Base-by-base conservation (phyloP, 257 asterid species). In the Nicotiana paniculata region DNA sequence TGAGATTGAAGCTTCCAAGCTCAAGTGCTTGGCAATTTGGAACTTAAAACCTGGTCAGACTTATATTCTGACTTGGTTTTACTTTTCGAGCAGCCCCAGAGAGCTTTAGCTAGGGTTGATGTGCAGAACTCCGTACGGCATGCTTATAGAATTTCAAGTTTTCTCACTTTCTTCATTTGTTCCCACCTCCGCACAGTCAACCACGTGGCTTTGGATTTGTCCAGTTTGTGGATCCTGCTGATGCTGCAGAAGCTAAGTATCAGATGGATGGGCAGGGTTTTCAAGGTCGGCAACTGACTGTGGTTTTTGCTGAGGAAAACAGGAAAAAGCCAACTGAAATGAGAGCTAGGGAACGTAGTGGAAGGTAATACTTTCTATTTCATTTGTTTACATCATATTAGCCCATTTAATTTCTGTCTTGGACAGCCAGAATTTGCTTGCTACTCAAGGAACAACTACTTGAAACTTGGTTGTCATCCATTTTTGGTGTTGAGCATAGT, bases 201-300 rank as follows among this genome's bases (percentile, higher is more conserved):
- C 96, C 96, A 1, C 90, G 98, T 11, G 98, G 97, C 16, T 94
- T 94, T 91, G 98, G 98, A 67, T 94, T 94, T 81, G 97, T 94
- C 79, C 97, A 94, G 80, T 94, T 68, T 79, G 67, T 92, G 53
- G 88, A 92, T 83, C 95, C 97, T 6, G 94, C 82, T 54, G 98
- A 92, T 90, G 97, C 97, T 58, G 93, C 94, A 24, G 98, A 94
- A 28, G 97, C 97, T 53, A 94, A 93, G 83, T 90, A 93, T 83
- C 80, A 88, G 86, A 88, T 92, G 96, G 92, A 92, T 77, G 93
- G 94, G 15, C 95, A 88, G 89, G 62, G 89, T 77, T 84, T 92
- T 81, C 93, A 77, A 8, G 95, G 95, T 18, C 90, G 93, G 9
- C 93, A 93, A 88, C 81, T 93, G 72, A 90, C 93, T 24, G 97